Base-by-base conservation (phyloP, 139 green algal species). In the Chlorella sp. region DNA sequence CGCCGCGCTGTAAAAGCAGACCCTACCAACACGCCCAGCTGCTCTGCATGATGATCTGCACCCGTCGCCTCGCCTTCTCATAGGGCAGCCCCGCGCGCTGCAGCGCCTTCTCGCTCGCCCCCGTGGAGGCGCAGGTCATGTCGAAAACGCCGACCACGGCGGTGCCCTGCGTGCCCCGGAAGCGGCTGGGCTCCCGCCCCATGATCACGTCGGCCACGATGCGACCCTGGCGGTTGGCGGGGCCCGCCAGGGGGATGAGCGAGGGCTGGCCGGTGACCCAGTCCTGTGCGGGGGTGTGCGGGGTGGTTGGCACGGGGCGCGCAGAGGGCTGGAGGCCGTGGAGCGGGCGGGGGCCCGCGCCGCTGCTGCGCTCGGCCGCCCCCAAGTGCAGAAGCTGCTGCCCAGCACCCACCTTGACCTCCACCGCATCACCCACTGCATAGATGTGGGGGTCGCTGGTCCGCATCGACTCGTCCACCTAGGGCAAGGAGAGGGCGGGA, bases 161-260 rank as follows among this genome's bases (percentile, higher is more conserved):
- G 7, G 79, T 90, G 67, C 82, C 85, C 71, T 90, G 85, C 29
- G 59, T 74, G 50, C 82, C 85, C 5, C 82, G 73, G 79, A 90
- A 90, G 21, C 23, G 33, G 38, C 43, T 43, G 43, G 66, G 66
- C 66, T 72, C 43, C 38, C 62, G 48, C 36, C 80, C 80, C 51
- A 76, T 85, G 68, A 89, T 85, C 62, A 77, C 75, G 63, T 90
- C 76, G 38, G 84, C 84, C n/a, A 79, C 82, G 56, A 85, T 85
- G 69, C 82, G 77, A 41, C 82, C 82, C 69, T 87, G 82, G 23
- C 77, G 73, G 76, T 90, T 90, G 65, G 84, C 84, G 7, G 84
- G 84, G 9, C 84, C 84, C 5, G 84, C 84, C 58, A 90, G 67
- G 6, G 84, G 82, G 29, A 87, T 74, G 33, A 88, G 72, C 21